Evolutionary conservation across 371 early-diverging fungal genomes (phyloP).

Genomic region (Mucor lusitanicus): DNA sequence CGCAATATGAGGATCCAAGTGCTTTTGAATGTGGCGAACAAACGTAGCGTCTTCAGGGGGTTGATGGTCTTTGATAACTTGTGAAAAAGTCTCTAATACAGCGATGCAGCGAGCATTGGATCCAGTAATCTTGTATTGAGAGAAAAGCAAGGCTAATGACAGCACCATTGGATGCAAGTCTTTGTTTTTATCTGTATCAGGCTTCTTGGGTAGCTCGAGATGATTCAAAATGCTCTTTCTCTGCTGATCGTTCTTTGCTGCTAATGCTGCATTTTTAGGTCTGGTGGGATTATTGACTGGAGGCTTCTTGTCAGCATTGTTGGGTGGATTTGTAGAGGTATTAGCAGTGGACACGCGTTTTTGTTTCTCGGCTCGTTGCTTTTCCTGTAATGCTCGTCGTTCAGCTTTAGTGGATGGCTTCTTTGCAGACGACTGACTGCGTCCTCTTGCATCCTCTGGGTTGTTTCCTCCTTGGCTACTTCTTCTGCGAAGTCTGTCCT

Average conservation of each 20-base stretch:
- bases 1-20: constrained; percentile 85
- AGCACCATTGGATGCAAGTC: constrained; percentile 87
- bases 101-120: constrained; percentile 86
- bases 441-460: not conserved
- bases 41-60: constrained; percentile 81
- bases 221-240: constrained; percentile 56
- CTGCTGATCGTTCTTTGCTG: constrained; percentile 31
- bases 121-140: constrained; percentile 79
- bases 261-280: constrained; percentile 9
- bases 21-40: constrained; percentile 75
- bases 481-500: not conserved
- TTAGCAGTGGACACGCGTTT: constrained; percentile 38
- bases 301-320: not conserved
- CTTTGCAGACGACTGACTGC: not conserved
- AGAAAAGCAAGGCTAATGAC: constrained; percentile 79
- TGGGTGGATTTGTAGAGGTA: constrained; percentile 19
- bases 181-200: constrained; percentile 44
- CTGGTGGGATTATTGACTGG: not conserved
- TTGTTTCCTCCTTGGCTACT: not conserved
- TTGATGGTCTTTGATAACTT: constrained; percentile 86
- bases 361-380: constrained; percentile 69
- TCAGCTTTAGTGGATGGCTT: constrained; percentile 69
- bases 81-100: constrained; percentile 75
- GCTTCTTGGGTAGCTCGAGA: constrained; percentile 56
- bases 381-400: constrained; percentile 76